Evolutionary conservation across 257 asterid genomes (phyloP).

Genomic region (Cinchona pubescens): DNA sequence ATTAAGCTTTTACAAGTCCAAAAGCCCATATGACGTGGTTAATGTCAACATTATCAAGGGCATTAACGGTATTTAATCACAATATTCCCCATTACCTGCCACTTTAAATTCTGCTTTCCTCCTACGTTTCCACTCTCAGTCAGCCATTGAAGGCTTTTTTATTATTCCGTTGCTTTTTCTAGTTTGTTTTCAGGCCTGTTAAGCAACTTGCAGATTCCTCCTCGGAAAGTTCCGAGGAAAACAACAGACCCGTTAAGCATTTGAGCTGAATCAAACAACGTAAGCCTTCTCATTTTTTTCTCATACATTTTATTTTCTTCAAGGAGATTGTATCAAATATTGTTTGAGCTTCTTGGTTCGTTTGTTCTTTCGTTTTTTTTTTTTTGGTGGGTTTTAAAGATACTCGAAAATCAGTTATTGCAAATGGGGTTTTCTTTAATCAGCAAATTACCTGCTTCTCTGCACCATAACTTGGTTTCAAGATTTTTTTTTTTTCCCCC

Average conservation of each 20-base stretch:
- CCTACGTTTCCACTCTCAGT: not conserved
- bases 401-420: not conserved
- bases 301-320: not conserved
- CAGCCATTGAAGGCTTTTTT: not conserved
- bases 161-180: no score
- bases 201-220: not conserved
- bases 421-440: not conserved
- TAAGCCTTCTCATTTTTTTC: not conserved
- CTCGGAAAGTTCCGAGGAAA: not conserved
- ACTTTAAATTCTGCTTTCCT: not conserved
- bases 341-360: not conserved
- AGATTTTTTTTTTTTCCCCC: not conserved
- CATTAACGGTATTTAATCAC: conserved; percentile 6
- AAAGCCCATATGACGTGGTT: not conserved
- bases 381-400: not conserved
- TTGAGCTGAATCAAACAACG: conserved; percentile 8
- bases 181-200: not conserved
- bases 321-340: not conserved
- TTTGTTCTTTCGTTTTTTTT: no score
- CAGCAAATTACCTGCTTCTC: not conserved
- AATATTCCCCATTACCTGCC: not conserved
- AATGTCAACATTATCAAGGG: not conserved
- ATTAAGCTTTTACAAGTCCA: not conserved
- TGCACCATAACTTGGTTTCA: not conserved
- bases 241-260: not conserved